Conservation (phyloP, 495 filamentous ascomycete species). For the Neurospora sp. region DNA sequence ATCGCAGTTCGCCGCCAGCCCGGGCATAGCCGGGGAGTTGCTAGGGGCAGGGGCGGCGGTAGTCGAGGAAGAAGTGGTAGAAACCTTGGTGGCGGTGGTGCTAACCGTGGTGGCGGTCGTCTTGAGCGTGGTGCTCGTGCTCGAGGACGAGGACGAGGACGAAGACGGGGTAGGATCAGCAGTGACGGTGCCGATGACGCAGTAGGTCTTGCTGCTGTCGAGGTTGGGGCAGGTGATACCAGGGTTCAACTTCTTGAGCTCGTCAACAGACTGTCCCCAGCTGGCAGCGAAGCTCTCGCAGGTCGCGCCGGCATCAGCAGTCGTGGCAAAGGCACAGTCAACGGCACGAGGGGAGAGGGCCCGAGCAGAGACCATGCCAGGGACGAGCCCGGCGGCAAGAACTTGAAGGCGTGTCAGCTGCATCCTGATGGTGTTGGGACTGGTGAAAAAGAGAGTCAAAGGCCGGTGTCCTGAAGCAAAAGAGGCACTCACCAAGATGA, state of each 20-base stretch:
- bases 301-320: slow-evolving; percentile 9
- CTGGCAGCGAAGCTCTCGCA: slow-evolving; percentile 10
- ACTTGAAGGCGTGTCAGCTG: not conserved
- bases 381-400: not conserved
- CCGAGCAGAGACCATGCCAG: not conserved
- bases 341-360: slow-evolving; percentile 7
- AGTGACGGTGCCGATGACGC: slow-evolving; percentile 15
- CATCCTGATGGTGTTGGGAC: not conserved
- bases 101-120: not conserved
- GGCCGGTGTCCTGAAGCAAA: not conserved
- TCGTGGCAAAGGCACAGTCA: slow-evolving; percentile 7
- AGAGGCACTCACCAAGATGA: not conserved
- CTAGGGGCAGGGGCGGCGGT: not conserved
- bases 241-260: slow-evolving; percentile 18
- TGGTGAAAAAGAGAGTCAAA: not conserved
- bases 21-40: slow-evolving; percentile 22
- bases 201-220: slow-evolving; percentile 15
- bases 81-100: not conserved
- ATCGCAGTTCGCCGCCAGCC: slow-evolving; percentile 29
- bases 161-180: not conserved
- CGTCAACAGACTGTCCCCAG: slow-evolving; percentile 14
- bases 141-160: slow-evolving; percentile 1
- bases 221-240: slow-evolving; percentile 9
- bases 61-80: not conserved
- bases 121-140: slow-evolving; percentile 9